Base-by-base conservation (phyloP, 179 eudicot genomes). In the Sideroxylon spinosum region DNA sequence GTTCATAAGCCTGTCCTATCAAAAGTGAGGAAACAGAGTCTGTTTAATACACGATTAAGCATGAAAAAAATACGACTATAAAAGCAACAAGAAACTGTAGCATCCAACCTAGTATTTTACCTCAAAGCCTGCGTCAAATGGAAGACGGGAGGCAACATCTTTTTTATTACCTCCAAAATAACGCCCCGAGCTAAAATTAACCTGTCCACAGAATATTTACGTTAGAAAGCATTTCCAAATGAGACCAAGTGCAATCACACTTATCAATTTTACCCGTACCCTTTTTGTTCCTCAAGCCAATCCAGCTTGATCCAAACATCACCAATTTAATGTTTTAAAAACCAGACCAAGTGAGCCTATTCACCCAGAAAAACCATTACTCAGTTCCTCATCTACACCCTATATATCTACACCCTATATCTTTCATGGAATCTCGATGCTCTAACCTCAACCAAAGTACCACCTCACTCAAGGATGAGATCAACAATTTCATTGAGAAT, bases 51-150 rank as follows among this genome's bases (percentile, higher is more conserved):
- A 28, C 25, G 50, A 61, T 14, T 28, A 71, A 48, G 48, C 68
- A 74, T 20, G 12, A 14, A 65, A 37, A 37, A 37, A 57, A 37
- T 32, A 53, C 25, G 16, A 17, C 8, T 28, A 71, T 20, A 26
- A 0, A 59, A 68, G 71, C 49, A 64, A 66, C 53, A 66, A 53
- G 9, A 53, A 61, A 53, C 70, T 20, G 64, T 17, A 52, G 64
- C 65, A 73, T 11, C 44, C 76, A 9, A 50, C 0, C 64, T 73
- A 59, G 44, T 61, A 32, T 23, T 61, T 49, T 74, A 95, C 98
- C 98, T 95, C 99, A 78, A 95, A 95, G 60, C 99, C 99, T 82
- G 97, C 98, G 86, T 95, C 94, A 83, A 90, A 92, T 78, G 99
- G 99, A 78, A 95, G 97, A 23, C 56, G 87, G 53, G 90, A 78